phyloP scores from a whole-genome alignment of 257 asterid species.

The Rehmannia glutinosa region DNA sequence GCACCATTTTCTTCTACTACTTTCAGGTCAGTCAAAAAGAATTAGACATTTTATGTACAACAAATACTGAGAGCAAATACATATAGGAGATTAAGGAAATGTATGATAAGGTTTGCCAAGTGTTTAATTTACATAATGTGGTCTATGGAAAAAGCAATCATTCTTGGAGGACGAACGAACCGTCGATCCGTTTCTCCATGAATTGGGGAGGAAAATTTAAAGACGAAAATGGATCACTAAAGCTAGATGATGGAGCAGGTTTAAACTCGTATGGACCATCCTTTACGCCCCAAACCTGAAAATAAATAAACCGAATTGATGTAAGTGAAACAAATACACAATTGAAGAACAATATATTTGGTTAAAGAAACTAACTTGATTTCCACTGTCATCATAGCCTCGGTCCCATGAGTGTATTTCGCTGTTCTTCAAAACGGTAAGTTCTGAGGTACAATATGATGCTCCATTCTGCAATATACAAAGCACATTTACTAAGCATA shows the following conservation, averaged over 20 bases:
- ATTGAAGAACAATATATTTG: background rate
- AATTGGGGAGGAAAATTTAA: conserved; percentile 50
- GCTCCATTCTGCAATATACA: conserved; percentile 48
- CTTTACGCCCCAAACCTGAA: conserved; percentile 94
- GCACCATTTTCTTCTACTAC: background rate
- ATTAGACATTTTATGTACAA: conserved; percentile 22
- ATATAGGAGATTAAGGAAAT: background rate
- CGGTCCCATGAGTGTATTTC: conserved; percentile 92
- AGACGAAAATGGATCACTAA: conserved; percentile 50
- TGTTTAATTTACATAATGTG: conserved; percentile 30
- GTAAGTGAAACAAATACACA: background rate
- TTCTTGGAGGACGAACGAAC: conserved; percentile 74
- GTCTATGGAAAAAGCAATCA: conserved; percentile 22
- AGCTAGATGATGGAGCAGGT: conserved; percentile 80
- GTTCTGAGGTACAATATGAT: conserved; percentile 52
- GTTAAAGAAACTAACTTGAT: conserved; percentile 52
- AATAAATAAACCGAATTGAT: background rate
- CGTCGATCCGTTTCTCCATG: conserved; percentile 50
- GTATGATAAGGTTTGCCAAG: conserved; percentile 1
- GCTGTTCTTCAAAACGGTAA: conserved; percentile 70
- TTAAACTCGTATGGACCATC: conserved; percentile 88
- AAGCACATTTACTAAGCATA: background rate
- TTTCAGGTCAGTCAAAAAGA: background rate
- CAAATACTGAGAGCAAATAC: conserved; percentile 8
- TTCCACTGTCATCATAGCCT: conserved; percentile 82